These are phyloP conservation scores for Penicillium sclerotiorum DNA, from an alignment of 2,329 filamentous ascomycete genomes.

Conservation along the genomic window DNA sequence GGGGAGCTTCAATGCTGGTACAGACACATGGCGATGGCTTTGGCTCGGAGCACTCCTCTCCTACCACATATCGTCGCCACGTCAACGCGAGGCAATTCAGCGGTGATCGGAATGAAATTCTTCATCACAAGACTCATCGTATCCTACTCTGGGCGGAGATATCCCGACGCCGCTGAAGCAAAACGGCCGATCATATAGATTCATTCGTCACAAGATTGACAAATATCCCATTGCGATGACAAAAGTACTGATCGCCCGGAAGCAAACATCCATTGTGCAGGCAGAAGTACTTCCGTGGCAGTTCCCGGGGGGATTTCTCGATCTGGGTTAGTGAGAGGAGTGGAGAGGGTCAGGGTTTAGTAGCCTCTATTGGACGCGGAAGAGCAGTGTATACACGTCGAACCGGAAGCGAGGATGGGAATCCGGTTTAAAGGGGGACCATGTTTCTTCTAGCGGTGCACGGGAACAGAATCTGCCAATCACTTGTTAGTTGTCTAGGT, in stretches of 20 bases:
- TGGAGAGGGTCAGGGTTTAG: too few species aligned
- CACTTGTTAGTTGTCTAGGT: not conserved
- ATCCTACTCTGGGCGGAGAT: not conserved
- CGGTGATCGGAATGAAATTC: not conserved
- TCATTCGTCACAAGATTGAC: constrained; percentile 1
- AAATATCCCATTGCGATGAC: not conserved
- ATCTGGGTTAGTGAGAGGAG: not conserved
- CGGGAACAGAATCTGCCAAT: constrained; percentile 1
- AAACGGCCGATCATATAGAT: not conserved
- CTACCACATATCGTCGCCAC: not conserved
- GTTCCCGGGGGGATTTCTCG: not conserved
- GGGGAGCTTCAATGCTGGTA: not conserved
- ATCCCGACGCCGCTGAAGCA: not conserved
- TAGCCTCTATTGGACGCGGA: not conserved
- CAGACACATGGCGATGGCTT: too few species aligned
- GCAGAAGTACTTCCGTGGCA: constrained; percentile 1
- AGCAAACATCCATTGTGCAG: not conserved
- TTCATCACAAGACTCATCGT: constrained; percentile 1
- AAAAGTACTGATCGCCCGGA: constrained; percentile 7
- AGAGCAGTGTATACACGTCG: not conserved
- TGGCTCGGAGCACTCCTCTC: not conserved
- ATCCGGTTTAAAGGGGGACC: not conserved
- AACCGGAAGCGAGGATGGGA: not conserved
- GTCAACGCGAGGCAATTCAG: not conserved
- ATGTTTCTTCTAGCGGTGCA: not conserved